phyloP scores from a whole-genome alignment of 2,329 filamentous ascomycete genomes.

The Tolypocladium sp. region DNA sequence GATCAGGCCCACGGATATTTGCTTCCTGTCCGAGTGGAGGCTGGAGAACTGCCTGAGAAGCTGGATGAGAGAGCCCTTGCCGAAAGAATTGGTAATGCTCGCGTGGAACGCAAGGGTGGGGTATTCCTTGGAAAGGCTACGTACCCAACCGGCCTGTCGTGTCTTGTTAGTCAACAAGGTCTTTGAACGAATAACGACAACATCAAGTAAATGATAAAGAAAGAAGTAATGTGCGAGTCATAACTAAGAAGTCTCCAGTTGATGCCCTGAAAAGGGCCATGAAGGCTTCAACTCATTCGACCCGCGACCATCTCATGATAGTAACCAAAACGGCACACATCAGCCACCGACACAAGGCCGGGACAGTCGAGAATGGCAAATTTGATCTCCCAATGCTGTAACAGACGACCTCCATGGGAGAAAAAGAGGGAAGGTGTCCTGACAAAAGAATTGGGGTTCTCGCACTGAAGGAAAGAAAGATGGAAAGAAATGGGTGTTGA shows the following conservation, averaged over 20 bases:
- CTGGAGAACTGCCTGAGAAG: conserved; percentile 88
- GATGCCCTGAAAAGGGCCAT: conserved; percentile 45
- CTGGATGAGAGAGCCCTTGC: conserved; percentile 88
- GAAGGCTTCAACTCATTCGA: conserved; percentile 95
- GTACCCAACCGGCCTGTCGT: conserved; percentile 81
- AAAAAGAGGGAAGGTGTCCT: conserved; percentile 69
- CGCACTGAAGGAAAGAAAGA: conserved; percentile 17
- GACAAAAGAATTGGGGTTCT: conserved; percentile 62
- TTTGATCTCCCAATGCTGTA: conserved; percentile 98
- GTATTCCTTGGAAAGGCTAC: conserved; percentile 77
- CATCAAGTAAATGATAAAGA: conserved; percentile 15
- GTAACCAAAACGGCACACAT: conserved; percentile 82
- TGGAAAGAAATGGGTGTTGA: neutral
- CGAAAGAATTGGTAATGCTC: conserved; percentile 90
- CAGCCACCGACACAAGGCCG: conserved; percentile 43
- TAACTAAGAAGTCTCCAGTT: conserved; percentile 96
- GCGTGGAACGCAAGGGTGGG: conserved; percentile 94
- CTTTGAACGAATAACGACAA: neutral
- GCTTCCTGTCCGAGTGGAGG: conserved; percentile 82
- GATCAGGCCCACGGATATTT: conserved; percentile 86
- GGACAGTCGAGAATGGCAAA: conserved; percentile 32
- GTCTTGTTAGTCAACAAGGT: conserved; percentile 4
- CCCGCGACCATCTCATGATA: conserved; percentile 71
- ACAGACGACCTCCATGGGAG: conserved; percentile 81
- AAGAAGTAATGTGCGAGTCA: conserved; percentile 64